Conservation (phyloP, 2,329 filamentous ascomycete genomes). For the Dothideomycetidae sp. region DNA sequence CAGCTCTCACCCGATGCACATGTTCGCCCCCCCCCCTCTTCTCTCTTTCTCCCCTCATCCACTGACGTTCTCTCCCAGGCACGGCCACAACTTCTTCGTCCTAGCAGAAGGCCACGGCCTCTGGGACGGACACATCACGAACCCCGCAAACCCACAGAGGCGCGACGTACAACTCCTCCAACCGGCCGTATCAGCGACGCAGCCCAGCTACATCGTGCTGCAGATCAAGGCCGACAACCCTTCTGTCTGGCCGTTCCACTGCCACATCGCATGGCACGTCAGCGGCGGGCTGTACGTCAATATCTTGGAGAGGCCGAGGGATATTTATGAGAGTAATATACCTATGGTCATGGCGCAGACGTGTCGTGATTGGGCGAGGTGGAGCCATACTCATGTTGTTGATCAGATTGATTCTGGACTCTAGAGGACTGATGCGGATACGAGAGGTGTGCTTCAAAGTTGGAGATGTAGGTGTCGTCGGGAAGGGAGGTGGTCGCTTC, state of each 20-base stretch:
- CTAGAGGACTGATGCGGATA: constrained; percentile 20
- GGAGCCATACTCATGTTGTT: constrained; percentile 36
- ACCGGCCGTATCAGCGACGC: constrained; percentile 18
- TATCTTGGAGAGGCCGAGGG: constrained; percentile 27
- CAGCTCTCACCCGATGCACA: constrained; percentile 14
- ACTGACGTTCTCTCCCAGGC: constrained; percentile 20
- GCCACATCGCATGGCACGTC: constrained; percentile 37
- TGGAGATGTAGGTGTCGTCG: no score
- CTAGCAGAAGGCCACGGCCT: constrained; percentile 37
- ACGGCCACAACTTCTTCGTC: constrained; percentile 45
- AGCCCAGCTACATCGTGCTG: constrained; percentile 24
- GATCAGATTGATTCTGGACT: constrained; percentile 41
- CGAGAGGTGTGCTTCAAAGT: no score
- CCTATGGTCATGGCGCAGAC: constrained; percentile 38
- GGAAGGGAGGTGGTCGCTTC: no score
- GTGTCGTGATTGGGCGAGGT: constrained; percentile 40
- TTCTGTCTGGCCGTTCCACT: constrained; percentile 36
- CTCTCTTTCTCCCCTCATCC: constrained; percentile 14
- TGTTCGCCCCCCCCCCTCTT: constrained; percentile 16
- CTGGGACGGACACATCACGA: constrained; percentile 27
- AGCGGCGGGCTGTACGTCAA: constrained; percentile 28
- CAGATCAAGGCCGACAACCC: constrained; percentile 36
- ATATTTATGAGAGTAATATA: constrained; percentile 28
- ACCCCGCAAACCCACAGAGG: constrained; percentile 36
- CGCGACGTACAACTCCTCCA: constrained; percentile 38